These are phyloP conservation scores for Herpetomonas tarakana DNA, from an alignment of 208 protist species.

Conservation along the genomic window DNA sequence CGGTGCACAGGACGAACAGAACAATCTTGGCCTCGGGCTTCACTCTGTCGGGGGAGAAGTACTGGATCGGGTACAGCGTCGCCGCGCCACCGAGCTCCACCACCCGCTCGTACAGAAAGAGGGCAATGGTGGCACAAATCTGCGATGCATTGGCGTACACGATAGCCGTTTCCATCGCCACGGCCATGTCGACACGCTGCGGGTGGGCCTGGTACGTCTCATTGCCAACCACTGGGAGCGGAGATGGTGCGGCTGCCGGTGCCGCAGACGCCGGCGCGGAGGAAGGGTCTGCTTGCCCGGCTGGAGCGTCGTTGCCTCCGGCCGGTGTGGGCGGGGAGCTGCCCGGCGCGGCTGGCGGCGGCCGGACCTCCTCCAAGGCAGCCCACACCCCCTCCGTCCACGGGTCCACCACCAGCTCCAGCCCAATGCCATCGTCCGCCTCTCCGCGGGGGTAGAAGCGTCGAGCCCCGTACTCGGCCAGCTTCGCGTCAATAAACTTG, in stretches of 20 bases:
- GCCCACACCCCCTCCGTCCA: slow-evolving; percentile 48
- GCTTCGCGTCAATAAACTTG: slow-evolving; percentile 50
- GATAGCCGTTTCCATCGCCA: slow-evolving; percentile 35
- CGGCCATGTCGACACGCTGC: slow-evolving; percentile 24
- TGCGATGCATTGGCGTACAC: slow-evolving; percentile 43
- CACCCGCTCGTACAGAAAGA: slow-evolving; percentile 47
- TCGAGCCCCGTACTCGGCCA: slow-evolving; percentile 40
- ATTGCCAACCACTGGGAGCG: background rate
- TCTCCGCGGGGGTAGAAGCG: slow-evolving; percentile 61
- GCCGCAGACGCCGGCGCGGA: background rate
- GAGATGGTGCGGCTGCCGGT: background rate
- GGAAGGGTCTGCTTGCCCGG: background rate
- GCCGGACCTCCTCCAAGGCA: slow-evolving; percentile 6
- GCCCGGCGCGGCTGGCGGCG: slow-evolving; percentile 1
- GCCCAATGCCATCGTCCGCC: slow-evolving; percentile 66
- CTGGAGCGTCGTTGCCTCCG: background rate
- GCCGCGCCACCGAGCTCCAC: slow-evolving; percentile 40
- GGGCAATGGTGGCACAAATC: slow-evolving; percentile 29
- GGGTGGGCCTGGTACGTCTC: slow-evolving; percentile 7
- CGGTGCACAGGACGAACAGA: slow-evolving; percentile 33
- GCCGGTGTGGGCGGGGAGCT: background rate
- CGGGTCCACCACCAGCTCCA: slow-evolving; percentile 69
- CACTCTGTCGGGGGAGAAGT: slow-evolving; percentile 20
- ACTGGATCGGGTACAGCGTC: slow-evolving; percentile 42
- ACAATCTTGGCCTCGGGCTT: slow-evolving; percentile 24